Evolutionary conservation across 306 rosid species (phyloP).

Genomic region (Luffa acutangula): DNA sequence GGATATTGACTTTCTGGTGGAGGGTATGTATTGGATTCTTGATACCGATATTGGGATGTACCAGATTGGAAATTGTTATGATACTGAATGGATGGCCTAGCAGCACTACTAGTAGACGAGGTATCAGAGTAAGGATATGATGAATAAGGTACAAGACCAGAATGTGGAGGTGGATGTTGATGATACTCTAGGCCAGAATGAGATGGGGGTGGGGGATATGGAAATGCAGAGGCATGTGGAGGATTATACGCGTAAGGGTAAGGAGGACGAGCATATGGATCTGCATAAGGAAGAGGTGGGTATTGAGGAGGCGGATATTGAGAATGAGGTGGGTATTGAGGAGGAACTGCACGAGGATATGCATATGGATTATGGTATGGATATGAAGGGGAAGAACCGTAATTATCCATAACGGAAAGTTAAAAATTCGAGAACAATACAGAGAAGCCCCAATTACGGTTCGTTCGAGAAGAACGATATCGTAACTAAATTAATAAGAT

Average conservation of each 20-base stretch:
- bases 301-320: slow-evolving; percentile 18
- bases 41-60: slow-evolving; percentile 35
- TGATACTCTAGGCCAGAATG: slow-evolving; percentile 11
- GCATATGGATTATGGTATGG: slow-evolving; percentile 29
- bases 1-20: slow-evolving; percentile 19
- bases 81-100: slow-evolving; percentile 36
- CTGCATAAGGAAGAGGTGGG: slow-evolving; percentile 2
- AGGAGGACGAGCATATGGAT: slow-evolving; percentile 14
- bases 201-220: slow-evolving; percentile 31
- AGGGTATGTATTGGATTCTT: slow-evolving; percentile 24
- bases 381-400: slow-evolving; percentile 35
- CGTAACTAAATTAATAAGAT: neutral
- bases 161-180: slow-evolving; percentile 14
- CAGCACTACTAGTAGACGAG: slow-evolving; percentile 18
- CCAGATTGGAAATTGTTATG: slow-evolving; percentile 50
- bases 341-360: slow-evolving; percentile 24
- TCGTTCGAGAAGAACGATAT: neutral
- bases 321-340: slow-evolving; percentile 20
- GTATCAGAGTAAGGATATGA: slow-evolving; percentile 28
- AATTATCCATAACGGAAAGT: slow-evolving; percentile 27
- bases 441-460: neutral
- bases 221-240: slow-evolving; percentile 14
- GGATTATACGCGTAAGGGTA: slow-evolving; percentile 19
- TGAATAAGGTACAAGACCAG: slow-evolving; percentile 24
- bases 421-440: neutral